Base-by-base conservation (phyloP, 208 protist species). In the Herpetomonas muscarum region DNA sequence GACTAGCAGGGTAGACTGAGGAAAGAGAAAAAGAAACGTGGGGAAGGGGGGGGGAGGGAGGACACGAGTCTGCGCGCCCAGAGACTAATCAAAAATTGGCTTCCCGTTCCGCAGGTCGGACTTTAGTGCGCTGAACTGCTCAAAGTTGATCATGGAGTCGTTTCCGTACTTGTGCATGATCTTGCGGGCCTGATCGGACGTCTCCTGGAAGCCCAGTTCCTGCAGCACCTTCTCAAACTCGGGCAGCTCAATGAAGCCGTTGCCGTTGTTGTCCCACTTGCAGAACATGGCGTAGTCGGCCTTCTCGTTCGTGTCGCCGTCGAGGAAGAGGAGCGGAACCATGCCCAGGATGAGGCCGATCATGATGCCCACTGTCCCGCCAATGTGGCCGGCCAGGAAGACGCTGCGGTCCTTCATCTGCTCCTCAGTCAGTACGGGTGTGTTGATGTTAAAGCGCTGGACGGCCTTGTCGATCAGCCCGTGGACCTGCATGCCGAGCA, bases 401-500 rank as follows among this genome's bases (percentile, higher is more conserved):
- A 93, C 90, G 34, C 77, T 70, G 0, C 70, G 69, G 57, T 82
- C 67, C 49, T 78, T 87, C 83, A 91, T 82, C 50, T 96, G 90
- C 54, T 75, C 79, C 51, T 90, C 80, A n/a, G 84, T 90, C 13
- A 96, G 70, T 31, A 84, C 68, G 4, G 86, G 86, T 5, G 62
- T 72, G 45, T 78, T 80, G 25, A 91, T 75, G 57, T 84, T 85
- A 29, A 96, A 55, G 42, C 71, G 79, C 67, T 89, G 81, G 31
- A 92, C 79, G 7, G 82, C 71, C 72, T 91, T 90, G 61, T 96
- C 90, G 53, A 96, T 88, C 13, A 96, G 71, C 3, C 90, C 87
- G 55, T 96, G 90, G 17, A 94, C 63, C 60, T 96, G 90, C 90
- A 96, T 96, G 30, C 90, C 87, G 13, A 93, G 61, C 61, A 84